Base-by-base conservation (phyloP, 2,329 filamentous ascomycete genomes). In the Scedosporium apiospermum region DNA sequence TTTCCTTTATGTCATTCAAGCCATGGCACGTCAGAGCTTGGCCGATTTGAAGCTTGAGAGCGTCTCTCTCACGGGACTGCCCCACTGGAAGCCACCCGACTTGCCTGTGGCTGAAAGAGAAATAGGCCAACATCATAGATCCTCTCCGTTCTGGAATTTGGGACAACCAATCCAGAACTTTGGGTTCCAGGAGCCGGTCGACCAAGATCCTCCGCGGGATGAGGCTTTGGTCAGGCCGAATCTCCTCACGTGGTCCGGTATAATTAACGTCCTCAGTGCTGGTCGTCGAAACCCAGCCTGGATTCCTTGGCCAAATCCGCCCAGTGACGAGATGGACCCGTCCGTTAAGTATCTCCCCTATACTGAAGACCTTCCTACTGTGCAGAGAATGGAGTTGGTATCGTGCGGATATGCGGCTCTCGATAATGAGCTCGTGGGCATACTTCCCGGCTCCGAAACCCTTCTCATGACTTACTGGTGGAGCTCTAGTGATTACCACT, bases 41-140 rank as follows among this genome's bases (percentile, higher is more conserved):
- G 76, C 81, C 65, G 79, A 77, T 21, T 70, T 90, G 16, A 79
- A 79, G 7, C 73, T 90, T 2, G 80, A 88, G 66, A 87, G 85
- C 0, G 83, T 90, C 0, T 90, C 88, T 6, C 72, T 90, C 46
- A 85, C 82, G 14, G 81, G 81, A 10, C 7, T 34, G 30, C 30
- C 9, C 9, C 30, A 34, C 30, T 34, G 30, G 30, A 10, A 7
- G 2, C 30, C 30, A 34, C 30, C 30, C 30, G 30, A 30, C 27
- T 30, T 3, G 27, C 27, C 4, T 30, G 27, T 5, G 27, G 27
- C 27, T 6, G 27, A 30, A 30, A 4, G 27, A 10, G 7, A 7
- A 34, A 1, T 9, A 34, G 30, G 30, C 10, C 30, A 34, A 10
- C 9, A 34, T 34, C 9, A 34, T 34, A 34, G 30, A 34, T 7